Evolutionary conservation across 192 early-diverging fungal species (phyloP).

Genomic region (Coemansia sp.): DNA sequence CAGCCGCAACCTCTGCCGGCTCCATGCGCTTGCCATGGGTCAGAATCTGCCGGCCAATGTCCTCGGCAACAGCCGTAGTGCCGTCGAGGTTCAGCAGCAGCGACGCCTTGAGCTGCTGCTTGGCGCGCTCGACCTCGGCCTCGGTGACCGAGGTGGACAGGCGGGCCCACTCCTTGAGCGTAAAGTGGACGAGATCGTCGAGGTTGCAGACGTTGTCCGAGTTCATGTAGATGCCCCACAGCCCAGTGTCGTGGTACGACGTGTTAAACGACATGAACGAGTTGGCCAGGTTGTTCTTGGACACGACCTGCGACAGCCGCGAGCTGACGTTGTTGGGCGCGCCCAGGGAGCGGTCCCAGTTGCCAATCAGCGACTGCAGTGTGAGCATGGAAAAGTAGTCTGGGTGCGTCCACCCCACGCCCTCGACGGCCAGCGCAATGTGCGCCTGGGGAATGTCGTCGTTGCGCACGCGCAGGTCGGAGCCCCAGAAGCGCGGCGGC

Average conservation of each 20-base stretch:
- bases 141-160: conserved; percentile 80
- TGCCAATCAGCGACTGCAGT: conserved; percentile 91
- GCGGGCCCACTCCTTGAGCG: conserved; percentile 90
- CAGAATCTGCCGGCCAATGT: conserved; percentile 95
- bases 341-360: conserved; percentile 94
- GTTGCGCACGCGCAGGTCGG: conserved; percentile 84
- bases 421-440: conserved; percentile 97
- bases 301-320: conserved; percentile 75
- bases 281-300: conserved; percentile 85
- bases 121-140: conserved; percentile 92
- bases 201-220: conserved; percentile 76
- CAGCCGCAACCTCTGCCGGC: conserved; percentile 81
- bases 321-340: conserved; percentile 83
- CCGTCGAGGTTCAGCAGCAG: conserved; percentile 89
- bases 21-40: conserved; percentile 87
- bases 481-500: conserved; percentile 80
- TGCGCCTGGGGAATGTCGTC: conserved; percentile 87
- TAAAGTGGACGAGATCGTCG: conserved; percentile 83
- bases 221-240: conserved; percentile 93
- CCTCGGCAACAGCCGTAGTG: conserved; percentile 91
- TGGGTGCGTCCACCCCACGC: conserved; percentile 88
- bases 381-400: conserved; percentile 96
- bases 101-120: conserved; percentile 96
- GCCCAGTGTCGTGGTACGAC: conserved; percentile 94
- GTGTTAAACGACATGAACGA: conserved; percentile 99